Evolutionary conservation across 2,329 filamentous ascomycete species (phyloP), one percentile per base, ranked within the genome.

Genomic region (Fusarium equiseti): DNA sequence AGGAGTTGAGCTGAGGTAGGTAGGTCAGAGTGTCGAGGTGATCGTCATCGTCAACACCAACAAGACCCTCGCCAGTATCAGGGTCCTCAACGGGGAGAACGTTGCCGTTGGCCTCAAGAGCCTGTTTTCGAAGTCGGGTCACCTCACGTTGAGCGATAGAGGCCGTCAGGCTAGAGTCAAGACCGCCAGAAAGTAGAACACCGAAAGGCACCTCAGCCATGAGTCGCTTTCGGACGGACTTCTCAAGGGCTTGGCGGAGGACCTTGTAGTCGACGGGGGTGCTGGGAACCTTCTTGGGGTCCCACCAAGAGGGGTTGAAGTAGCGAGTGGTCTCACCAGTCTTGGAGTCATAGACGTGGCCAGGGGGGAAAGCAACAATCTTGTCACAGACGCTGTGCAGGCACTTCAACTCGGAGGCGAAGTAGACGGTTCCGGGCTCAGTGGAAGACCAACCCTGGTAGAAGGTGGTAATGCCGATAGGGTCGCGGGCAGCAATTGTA

Each of bases 141-240:
- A 93, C 97, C 83, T 98, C 96, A 63, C 96, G 89, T 84, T 98
- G 95, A 22, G 96, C 95, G 79, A 99, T 98, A 4, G 96, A 90
- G 40, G 96, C 96, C 35, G 98, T 94, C 82, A 99, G 84, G 80
- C 94, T 97, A 49, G 96, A 99, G 82, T 99, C 96, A 54, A 99
- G 87, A 75, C 96, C 96, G 77, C 96, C 96, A 55, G 96, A 99
- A 52, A 99, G 87, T 63, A 99, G 85, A 24, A 99, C 96, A 82
- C 96, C 96, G 80, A 98, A 99, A 18, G 96, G 96, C 38, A 99
- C 96, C 83, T 99, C 96, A 24, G 96, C 96, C 96, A 99, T 99
- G 80, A 99, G 87, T 73, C 96, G 91, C 86, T 99, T 99, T 78
- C 95, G 90, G 61, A 99, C 96, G 13, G 96, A 90, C 82, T 90